These are phyloP conservation scores for Psidium friedrichsthalianum DNA, from an alignment of 345 rosid species.

Conservation along the genomic window DNA sequence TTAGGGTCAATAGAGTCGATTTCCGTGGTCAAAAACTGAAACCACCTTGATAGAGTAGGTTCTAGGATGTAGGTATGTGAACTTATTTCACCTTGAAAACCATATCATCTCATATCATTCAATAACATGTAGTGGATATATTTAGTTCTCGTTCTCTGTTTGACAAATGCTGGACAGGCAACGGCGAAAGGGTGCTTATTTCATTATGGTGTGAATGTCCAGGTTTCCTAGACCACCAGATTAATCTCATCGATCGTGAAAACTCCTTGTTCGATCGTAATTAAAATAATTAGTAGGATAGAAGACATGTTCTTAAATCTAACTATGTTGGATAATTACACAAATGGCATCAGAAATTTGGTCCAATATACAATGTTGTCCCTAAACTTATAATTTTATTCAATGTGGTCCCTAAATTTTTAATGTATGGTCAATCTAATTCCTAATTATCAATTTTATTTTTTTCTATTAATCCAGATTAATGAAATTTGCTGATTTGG, in stretches of 20 bases:
- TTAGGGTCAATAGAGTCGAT: not conserved
- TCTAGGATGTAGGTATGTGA: not conserved
- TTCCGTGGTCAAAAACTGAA: not conserved
- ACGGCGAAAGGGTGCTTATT: not conserved
- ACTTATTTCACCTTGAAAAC: not conserved
- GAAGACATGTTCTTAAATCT: not conserved
- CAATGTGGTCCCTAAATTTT: accelerated
- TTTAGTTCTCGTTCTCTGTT: not conserved
- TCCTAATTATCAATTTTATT: not conserved
- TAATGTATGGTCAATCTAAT: not conserved
- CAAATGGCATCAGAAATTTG: not conserved
- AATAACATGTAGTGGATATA: not conserved
- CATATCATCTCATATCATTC: not conserved
- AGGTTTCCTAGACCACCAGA: not conserved
- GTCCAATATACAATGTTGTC: accelerated
- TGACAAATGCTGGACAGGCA: not conserved
- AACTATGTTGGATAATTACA: not conserved
- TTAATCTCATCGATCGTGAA: not conserved
- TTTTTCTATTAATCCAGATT: not conserved
- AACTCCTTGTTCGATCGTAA: not conserved
- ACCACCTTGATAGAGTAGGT: too few relatives aligned
- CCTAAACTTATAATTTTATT: not conserved
- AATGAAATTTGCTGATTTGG: not conserved
- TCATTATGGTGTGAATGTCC: not conserved
- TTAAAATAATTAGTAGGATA: not conserved